Base-by-base conservation (phyloP, 202 grass and related monocot genomes). In the Sporobolus alterniflorus region DNA sequence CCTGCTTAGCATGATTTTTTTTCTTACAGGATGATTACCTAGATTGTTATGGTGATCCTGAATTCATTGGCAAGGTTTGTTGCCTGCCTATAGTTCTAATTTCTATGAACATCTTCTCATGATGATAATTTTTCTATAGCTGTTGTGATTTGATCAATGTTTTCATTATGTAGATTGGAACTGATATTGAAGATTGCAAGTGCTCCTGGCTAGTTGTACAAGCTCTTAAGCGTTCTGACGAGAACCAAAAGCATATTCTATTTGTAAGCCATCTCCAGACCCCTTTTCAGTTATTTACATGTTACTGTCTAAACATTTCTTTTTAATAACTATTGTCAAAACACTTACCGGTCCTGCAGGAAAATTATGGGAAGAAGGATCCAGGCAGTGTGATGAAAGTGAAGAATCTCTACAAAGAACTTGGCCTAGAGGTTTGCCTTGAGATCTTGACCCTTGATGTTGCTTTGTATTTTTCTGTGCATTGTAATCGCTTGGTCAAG, bases 121-220 rank as follows among this genome's bases (percentile, higher is more conserved):
- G 32, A 74, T 39, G 21, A 30, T 24, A 9, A 3, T 5, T 61
- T 67, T 63, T 48, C n/a, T 86, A 52, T 70, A 48, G 9, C 10
- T 80, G 46, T 64, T 76, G 14, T 34, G 3, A 80, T 84, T 48
- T 84, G 17, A 86, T 84, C 13, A 17, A 47, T 79, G 44, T 40
- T 64, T 33, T 22, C 32, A 28, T 83, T 83, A 29, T 79, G 64
- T 84, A 99, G 96, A 94, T 99, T 9, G 96, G 96, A 67, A 99
- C 96, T 75, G 96, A 99, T 33, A 99, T 99, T 86, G 91, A 99
- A 82, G 96, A 99, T 84, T 99, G 90, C 77, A 99, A 99, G 52
- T 99, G 96, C 81, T 96, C 96, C 51, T 99, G 96, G 96, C 87
- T 99, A 48, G 89, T 99, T 76, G 96, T 99, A 52, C 93, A 96